Percentiles rank a stretch among this genome's conserved stretches.
phyloP scores from a whole-genome alignment of 2,329 filamentous ascomycete species.

The Diaporthe ampelina region DNA sequence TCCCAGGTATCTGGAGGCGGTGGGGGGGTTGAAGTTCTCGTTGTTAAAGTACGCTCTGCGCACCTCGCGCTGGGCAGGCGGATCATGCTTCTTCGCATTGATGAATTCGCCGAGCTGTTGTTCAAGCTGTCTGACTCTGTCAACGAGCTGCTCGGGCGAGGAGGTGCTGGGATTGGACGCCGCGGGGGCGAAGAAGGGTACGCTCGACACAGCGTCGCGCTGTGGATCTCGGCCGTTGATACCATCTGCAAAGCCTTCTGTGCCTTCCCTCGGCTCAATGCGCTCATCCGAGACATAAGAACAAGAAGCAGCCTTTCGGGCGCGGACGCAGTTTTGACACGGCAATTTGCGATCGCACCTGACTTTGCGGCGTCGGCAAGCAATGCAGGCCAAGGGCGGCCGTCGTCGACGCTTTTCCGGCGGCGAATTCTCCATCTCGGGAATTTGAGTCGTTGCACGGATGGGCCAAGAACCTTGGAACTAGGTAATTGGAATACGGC shows the following conservation, averaged over 20 bases:
- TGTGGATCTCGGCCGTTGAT: slow-evolving; percentile 26
- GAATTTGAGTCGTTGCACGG: background rate
- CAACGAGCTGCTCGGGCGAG: slow-evolving; percentile 48
- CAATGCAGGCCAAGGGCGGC: slow-evolving; percentile 50
- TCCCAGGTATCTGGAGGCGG: slow-evolving; percentile 53
- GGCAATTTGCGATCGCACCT: slow-evolving; percentile 58
- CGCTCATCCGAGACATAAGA: slow-evolving; percentile 49
- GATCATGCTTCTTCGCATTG: slow-evolving; percentile 35
- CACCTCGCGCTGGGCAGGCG: slow-evolving; percentile 43
- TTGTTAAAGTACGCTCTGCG: slow-evolving; percentile 52
- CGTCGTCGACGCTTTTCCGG: slow-evolving; percentile 42
- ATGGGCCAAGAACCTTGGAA: background rate
- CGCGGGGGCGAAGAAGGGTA: slow-evolving; percentile 1
- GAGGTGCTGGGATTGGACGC: background rate
- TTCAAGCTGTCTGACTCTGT: slow-evolving; percentile 59
- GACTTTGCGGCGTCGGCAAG: slow-evolving; percentile 60
- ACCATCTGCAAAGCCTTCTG: slow-evolving; percentile 8
- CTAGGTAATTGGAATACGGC: slow-evolving; percentile 23
- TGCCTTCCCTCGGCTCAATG: slow-evolving; percentile 32
- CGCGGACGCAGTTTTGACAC: slow-evolving; percentile 57
- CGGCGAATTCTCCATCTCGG: slow-evolving; percentile 30
- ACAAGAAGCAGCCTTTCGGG: slow-evolving; percentile 51
- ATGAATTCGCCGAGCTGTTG: slow-evolving; percentile 53
- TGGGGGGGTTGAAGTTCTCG: slow-evolving; percentile 60
- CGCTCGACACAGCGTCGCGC: slow-evolving; percentile 28